These are phyloP conservation scores for Suhomyces sp. DNA, from an alignment of 805 yeast genomes.

Conservation along the genomic window DNA sequence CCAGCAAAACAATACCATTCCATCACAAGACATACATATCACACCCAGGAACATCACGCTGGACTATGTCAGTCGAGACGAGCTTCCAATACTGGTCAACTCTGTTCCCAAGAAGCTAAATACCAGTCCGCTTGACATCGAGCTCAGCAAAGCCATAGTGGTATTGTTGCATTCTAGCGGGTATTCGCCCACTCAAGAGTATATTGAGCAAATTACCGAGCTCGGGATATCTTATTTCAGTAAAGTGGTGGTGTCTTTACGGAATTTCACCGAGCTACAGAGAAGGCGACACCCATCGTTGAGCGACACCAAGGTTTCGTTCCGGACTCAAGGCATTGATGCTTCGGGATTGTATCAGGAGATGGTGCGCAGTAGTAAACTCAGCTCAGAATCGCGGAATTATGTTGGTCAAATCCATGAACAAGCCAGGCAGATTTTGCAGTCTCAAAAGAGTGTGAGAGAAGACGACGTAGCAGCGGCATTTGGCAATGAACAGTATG, in stretches of 20 bases:
- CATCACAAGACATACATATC: background rate
- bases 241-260: slow-evolving; percentile 41
- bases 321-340: slow-evolving; percentile 42
- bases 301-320: slow-evolving; percentile 47
- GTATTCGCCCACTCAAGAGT: slow-evolving; percentile 23
- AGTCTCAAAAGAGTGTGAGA: slow-evolving; percentile 5
- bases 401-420: slow-evolving; percentile 7
- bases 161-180: slow-evolving; percentile 21
- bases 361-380: slow-evolving; percentile 3
- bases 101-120: background rate
- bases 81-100: background rate
- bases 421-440: slow-evolving; percentile 13
- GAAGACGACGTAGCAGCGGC: slow-evolving; percentile 42
- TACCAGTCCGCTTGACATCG: slow-evolving; percentile 23
- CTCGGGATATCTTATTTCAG: slow-evolving; percentile 29
- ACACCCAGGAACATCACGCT: background rate
- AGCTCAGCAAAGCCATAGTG: slow-evolving; percentile 28
- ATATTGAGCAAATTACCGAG: slow-evolving; percentile 27
- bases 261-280: slow-evolving; percentile 55
- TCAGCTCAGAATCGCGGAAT: slow-evolving; percentile 5
- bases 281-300: slow-evolving; percentile 55
- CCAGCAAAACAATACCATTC: background rate
- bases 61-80: background rate
- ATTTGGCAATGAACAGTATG: slow-evolving; percentile 50
- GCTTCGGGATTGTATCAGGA: slow-evolving; percentile 41